Evolutionary conservation across 75 land plant genomes (phyloP).

Genomic region (Selaginella tamariscina): DNA sequence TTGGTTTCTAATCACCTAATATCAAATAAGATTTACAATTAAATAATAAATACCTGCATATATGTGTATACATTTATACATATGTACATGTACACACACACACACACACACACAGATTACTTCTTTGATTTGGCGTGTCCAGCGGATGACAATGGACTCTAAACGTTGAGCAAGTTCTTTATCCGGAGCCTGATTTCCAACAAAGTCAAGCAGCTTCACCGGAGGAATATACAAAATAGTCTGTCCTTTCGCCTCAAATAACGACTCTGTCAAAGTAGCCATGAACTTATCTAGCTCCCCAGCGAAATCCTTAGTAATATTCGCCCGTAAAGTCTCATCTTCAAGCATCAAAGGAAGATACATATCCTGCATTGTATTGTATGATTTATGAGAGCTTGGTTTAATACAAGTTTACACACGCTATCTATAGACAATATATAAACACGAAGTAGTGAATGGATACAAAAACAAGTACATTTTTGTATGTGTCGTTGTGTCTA

Average conservation of each 20-base stretch:
- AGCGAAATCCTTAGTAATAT: slow-evolving; percentile 20
- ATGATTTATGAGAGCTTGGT: not conserved
- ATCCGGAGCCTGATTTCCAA: slow-evolving; percentile 7
- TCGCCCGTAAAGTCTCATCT: slow-evolving; percentile 14
- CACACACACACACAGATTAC: slow-evolving; percentile 6
- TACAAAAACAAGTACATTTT: too few relatives aligned
- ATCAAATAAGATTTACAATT: too few relatives aligned
- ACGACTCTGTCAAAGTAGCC: slow-evolving; percentile 26
- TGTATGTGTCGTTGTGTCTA: too few relatives aligned
- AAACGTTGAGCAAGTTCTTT: slow-evolving; percentile 22
- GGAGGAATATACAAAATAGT: slow-evolving; percentile 27
- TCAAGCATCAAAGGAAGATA: slow-evolving; percentile 22
- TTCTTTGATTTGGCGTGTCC: slow-evolving; percentile 30
- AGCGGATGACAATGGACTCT: slow-evolving; percentile 23
- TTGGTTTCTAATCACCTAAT: slow-evolving; percentile 20
- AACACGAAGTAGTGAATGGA: too few relatives aligned
- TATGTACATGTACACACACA: not conserved
- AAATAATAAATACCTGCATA: too few relatives aligned
- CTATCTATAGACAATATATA: too few relatives aligned
- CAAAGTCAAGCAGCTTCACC: not conserved
- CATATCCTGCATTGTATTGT: slow-evolving; percentile 5
- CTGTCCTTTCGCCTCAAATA: slow-evolving; percentile 22
- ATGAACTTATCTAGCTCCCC: slow-evolving; percentile 24
- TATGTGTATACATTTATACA: too few relatives aligned
- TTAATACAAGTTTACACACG: too few relatives aligned